Conservation (phyloP, 495 filamentous ascomycete genomes). For the Daldinia childiae region DNA sequence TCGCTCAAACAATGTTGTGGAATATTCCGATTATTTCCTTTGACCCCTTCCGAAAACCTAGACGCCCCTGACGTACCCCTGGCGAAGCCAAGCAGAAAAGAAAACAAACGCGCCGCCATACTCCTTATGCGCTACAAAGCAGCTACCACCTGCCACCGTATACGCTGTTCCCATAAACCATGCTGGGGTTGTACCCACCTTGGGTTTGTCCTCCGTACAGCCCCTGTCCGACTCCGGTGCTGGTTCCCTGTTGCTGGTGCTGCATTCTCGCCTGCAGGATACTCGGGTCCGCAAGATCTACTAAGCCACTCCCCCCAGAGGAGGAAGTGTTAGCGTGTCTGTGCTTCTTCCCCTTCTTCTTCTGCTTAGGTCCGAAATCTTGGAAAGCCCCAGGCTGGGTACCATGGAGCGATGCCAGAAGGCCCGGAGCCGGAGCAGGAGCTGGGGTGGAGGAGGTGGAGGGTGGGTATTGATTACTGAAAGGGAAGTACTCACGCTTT, state of each 20-base stretch:
- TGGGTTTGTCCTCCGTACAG: constrained; percentile 90
- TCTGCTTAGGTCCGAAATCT: constrained; percentile 91
- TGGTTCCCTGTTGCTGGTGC: constrained; percentile 73
- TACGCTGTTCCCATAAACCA: constrained; percentile 81
- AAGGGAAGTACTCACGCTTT: constrained; percentile 94
- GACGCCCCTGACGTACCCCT: constrained; percentile 52
- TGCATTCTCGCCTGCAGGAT: constrained; percentile 98
- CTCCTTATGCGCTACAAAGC: constrained; percentile 34
- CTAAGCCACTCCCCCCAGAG: constrained; percentile 95
- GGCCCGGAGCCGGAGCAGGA: constrained; percentile 86
- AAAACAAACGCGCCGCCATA: constrained; percentile 34
- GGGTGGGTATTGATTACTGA: constrained; percentile 79
- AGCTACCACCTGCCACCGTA: constrained; percentile 78
- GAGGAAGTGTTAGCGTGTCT: constrained; percentile 99
- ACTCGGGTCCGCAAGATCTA: constrained; percentile 99
- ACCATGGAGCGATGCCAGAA: constrained; percentile 90
- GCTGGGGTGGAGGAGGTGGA: constrained; percentile 84
- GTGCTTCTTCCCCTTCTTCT: constrained; percentile 99
- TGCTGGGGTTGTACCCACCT: constrained; percentile 95
- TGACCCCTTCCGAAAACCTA: constrained; percentile 45
- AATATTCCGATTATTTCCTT: constrained; percentile 50
- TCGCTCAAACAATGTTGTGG: constrained; percentile 49
- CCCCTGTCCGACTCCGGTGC: constrained; percentile 84
- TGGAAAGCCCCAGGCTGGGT: constrained; percentile 82
- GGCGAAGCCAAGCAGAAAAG: constrained; percentile 26